phyloP scores from a whole-genome alignment of 2,329 filamentous ascomycete genomes.

The Calonectria pauciramosa region DNA sequence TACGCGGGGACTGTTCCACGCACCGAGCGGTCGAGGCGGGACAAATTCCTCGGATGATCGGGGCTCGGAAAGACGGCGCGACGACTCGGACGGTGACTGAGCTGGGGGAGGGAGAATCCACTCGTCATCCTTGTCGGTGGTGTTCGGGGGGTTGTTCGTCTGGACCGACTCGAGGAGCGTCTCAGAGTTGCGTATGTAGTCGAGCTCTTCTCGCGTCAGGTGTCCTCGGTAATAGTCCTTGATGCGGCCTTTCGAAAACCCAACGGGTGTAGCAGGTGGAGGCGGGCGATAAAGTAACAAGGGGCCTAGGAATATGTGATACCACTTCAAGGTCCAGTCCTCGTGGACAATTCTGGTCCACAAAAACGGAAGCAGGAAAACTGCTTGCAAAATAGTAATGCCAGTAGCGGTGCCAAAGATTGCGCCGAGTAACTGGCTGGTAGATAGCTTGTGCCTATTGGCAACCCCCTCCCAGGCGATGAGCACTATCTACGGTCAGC shows the following conservation, averaged over 20 bases:
- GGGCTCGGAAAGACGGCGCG: conserved; percentile 23
- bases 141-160: conserved; percentile 33
- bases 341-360: conserved; percentile 64
- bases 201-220: conserved; percentile 60
- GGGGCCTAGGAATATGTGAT: conserved; percentile 62
- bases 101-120: conserved; percentile 51
- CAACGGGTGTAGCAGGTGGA: conserved; percentile 52
- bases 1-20: conserved; percentile 58
- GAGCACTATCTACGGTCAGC: conserved; percentile 56
- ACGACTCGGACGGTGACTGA: conserved; percentile 32
- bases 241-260: conserved; percentile 58
- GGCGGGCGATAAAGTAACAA: conserved; percentile 57
- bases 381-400: conserved; percentile 55
- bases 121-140: conserved; percentile 49
- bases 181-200: conserved; percentile 52
- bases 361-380: conserved; percentile 68
- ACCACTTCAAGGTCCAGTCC: conserved; percentile 65
- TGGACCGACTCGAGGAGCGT: conserved; percentile 52
- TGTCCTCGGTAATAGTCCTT: conserved; percentile 65
- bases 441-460: conserved; percentile 40
- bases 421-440: conserved; percentile 45
- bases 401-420: conserved; percentile 60
- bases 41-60: conserved; percentile 40
- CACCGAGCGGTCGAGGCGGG: conserved; percentile 51
- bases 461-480: conserved; percentile 62